phyloP scores from a whole-genome alignment of 2,329 filamentous ascomycete species.

The Chaetomium globosum region DNA sequence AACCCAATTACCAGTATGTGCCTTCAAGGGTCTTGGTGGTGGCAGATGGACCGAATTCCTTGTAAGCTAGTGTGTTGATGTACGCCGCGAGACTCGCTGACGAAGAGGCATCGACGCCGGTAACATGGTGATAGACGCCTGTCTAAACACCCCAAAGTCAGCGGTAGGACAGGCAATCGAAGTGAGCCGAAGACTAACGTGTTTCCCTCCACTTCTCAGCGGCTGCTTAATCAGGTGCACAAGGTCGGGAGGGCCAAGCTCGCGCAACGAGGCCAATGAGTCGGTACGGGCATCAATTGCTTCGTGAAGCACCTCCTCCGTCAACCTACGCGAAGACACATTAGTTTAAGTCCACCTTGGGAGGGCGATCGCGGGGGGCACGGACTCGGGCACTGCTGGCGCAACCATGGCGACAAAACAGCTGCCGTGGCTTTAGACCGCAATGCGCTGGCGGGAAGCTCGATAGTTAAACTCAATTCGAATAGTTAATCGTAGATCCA shows the following conservation, averaged over 20 bases:
- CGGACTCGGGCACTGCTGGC: slow-evolving; percentile 76
- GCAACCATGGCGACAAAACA: slow-evolving; percentile 62
- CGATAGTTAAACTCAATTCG: neutral
- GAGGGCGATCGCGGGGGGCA: slow-evolving; percentile 29
- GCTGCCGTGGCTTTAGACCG: slow-evolving; percentile 16
- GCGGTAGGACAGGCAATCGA: slow-evolving; percentile 1
- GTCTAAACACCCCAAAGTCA: slow-evolving; percentile 54
- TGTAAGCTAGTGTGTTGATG: slow-evolving; percentile 95
- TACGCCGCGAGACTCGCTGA: slow-evolving; percentile 96
- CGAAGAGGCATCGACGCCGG: slow-evolving; percentile 93
- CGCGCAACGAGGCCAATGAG: slow-evolving; percentile 78
- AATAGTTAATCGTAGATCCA: neutral
- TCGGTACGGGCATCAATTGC: slow-evolving; percentile 93
- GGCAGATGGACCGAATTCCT: slow-evolving; percentile 74
- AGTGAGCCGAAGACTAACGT: slow-evolving; percentile 44
- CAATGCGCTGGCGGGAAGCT: slow-evolving; percentile 8
- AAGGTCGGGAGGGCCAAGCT: slow-evolving; percentile 92
- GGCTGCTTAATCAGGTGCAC: slow-evolving; percentile 87
- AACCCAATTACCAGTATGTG: slow-evolving; percentile 73
- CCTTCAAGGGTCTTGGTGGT: slow-evolving; percentile 88
- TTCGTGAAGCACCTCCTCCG: slow-evolving; percentile 89
- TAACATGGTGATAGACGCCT: slow-evolving; percentile 97
- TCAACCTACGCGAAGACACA: slow-evolving; percentile 63
- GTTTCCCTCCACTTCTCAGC: slow-evolving; percentile 59
- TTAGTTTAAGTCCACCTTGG: slow-evolving; percentile 28